Base-by-base conservation (phyloP, 306 rosid species). In the Leucaena leucocephala region DNA sequence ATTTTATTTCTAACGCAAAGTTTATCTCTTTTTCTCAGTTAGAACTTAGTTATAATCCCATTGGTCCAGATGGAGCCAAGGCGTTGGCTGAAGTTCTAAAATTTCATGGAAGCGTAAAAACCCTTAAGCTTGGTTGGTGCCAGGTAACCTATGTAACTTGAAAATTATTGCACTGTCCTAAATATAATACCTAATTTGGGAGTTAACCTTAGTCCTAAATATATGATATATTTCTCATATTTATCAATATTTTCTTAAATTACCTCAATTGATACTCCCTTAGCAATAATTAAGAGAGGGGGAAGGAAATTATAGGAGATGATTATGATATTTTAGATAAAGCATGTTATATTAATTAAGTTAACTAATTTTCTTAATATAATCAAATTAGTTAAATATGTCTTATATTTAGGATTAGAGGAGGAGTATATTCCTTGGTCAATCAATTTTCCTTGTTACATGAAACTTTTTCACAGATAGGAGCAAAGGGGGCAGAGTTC, bases 111-210 rank as follows among this genome's bases (percentile, higher is more conserved):
- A 95, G 86, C 68, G 33, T 95, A 74, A 88, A 86, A 79, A 90
- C 84, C 81, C 98, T 95, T 33, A 95, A 91, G 89, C 98, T 95
- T 82, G 98, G 98, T 57, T 94, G 98, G 98, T 94, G 98, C 86
- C 94, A 94, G 98, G 98, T 94, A 84, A 87, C 70, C 34, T 68
- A 58, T 80, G 54, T 36, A 74, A 69, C 83, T 4, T 62, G 65
- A 27, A 50, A 21, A 11, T 36, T 77, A 62, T 68, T 79, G 72
- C 43, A 59, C 74, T 27, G 0, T 27, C 27, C 27, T 27, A 27
- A 27, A 27, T 27, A 27, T 27, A 27, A 27, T 0, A 27, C 27
- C 1, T 27, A 27, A 27, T 27, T 27, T 0, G 27, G 0, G 1
- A 27, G 27, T 27, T 27, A 27, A 27, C 1, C 27, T 27, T 27